These are phyloP conservation scores for Geotrichum ghanense DNA, from an alignment of 805 yeast genomes.

Conservation along the genomic window DNA sequence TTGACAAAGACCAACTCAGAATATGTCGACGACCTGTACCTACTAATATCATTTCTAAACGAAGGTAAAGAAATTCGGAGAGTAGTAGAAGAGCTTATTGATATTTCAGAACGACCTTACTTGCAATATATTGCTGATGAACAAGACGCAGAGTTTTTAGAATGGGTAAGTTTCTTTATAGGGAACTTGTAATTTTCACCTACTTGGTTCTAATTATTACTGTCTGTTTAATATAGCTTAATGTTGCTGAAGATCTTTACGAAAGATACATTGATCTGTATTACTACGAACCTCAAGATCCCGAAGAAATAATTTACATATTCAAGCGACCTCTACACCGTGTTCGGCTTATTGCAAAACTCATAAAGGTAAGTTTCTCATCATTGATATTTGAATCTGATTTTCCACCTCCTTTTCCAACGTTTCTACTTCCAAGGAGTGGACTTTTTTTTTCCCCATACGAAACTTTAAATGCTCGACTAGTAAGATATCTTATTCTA, in stretches of 20 bases:
- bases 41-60: not conserved
- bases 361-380: constrained; percentile 2
- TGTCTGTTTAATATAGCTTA: not conserved
- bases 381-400: constrained; percentile 2
- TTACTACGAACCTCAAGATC: not conserved
- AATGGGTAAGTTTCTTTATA: not conserved
- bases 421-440: constrained; percentile 3
- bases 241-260: not conserved
- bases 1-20: not conserved
- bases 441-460: constrained; percentile 1
- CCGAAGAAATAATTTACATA: constrained; percentile 5
- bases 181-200: not conserved
- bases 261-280: constrained; percentile 3
- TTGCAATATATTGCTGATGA: not conserved
- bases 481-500: too few species aligned
- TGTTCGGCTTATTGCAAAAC: constrained; percentile 6
- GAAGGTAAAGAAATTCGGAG: not conserved
- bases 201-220: not conserved
- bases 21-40: not conserved
- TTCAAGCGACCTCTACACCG: constrained; percentile 8
- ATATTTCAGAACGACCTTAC: not conserved
- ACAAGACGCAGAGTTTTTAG: not conserved
- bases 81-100: not conserved
- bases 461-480: too few species aligned
- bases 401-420: not conserved